Evolutionary conservation across 2,329 filamentous ascomycete species (phyloP).

Genomic region (Claviceps arundinis): DNA sequence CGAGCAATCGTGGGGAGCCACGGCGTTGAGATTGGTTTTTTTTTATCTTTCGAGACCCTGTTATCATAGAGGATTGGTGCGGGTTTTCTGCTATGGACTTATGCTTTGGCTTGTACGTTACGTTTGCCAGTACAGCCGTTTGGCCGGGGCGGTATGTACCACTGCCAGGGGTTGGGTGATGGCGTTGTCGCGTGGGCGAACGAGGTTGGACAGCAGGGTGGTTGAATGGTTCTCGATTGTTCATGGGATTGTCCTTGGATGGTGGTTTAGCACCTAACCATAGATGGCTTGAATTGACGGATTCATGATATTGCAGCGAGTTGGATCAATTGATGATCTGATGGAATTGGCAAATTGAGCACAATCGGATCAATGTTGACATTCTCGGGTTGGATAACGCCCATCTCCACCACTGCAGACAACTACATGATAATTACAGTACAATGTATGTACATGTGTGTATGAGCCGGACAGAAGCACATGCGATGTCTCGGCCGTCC

Average conservation of each 20-base stretch:
- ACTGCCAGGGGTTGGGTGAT: not conserved
- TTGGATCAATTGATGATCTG: too few species aligned
- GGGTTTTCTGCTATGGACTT: not conserved
- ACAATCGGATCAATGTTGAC: too few species aligned
- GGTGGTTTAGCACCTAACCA: not conserved
- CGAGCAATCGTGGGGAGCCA: slow-evolving; percentile 4
- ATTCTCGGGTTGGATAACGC: too few species aligned
- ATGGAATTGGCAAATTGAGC: not conserved
- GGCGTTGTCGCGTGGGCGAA: not conserved
- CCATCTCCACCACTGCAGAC: too few species aligned
- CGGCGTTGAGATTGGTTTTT: not conserved
- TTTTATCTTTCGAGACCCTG: not conserved
- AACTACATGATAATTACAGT: not conserved
- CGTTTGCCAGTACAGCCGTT: not conserved
- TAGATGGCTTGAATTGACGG: not conserved
- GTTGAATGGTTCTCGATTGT: not conserved
- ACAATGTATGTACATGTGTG: not conserved
- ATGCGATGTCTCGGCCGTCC: not conserved
- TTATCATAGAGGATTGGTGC: not conserved
- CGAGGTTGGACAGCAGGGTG: not conserved
- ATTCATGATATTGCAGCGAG: too few species aligned
- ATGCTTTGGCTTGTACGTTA: not conserved
- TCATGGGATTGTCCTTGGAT: not conserved
- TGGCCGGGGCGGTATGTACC: not conserved
- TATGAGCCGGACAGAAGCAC: not conserved